Percentiles rank a stretch among this genome's conserved stretches.
These are phyloP conservation scores for Lentinus brumalis DNA, from an alignment of 768 basidiomycete species.

Conservation along the genomic window DNA sequence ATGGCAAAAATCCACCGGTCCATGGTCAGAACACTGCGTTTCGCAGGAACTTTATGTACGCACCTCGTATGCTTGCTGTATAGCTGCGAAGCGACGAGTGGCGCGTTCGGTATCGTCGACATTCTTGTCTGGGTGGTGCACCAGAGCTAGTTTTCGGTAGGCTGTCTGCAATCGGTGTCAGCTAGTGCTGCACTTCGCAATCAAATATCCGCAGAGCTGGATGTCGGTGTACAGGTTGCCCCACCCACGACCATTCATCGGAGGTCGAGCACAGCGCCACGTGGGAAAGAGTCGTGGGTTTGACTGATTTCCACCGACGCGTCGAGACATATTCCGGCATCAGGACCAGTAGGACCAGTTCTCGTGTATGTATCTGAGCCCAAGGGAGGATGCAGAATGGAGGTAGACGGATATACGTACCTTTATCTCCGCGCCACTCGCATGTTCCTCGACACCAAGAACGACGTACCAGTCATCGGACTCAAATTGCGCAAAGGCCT, in stretches of 20 bases:
- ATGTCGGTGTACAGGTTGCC: too few relatives aligned
- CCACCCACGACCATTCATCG: too few relatives aligned
- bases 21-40: neutral
- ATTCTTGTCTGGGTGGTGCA: constrained; percentile 91
- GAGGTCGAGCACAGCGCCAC: too few relatives aligned
- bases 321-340: too few relatives aligned
- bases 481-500: too few relatives aligned
- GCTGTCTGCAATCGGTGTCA: constrained; percentile 52
- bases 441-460: neutral
- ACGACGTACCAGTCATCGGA: neutral
- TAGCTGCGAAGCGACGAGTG: constrained; percentile 81
- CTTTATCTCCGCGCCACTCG: neutral
- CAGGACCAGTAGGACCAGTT: too few relatives aligned
- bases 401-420: neutral
- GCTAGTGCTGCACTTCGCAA: too few relatives aligned
- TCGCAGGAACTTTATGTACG: constrained; percentile 15
- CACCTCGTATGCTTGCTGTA: constrained; percentile 97
- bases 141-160: constrained; percentile 80
- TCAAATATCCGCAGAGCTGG: too few relatives aligned
- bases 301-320: too few relatives aligned
- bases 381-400: too few relatives aligned
- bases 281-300: too few relatives aligned
- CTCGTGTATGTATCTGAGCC: too few relatives aligned
- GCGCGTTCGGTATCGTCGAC: constrained; percentile 79
- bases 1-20: neutral